phyloP scores from a whole-genome alignment of 2,329 filamentous ascomycete species.

The Emericellopsis cladophorae region DNA sequence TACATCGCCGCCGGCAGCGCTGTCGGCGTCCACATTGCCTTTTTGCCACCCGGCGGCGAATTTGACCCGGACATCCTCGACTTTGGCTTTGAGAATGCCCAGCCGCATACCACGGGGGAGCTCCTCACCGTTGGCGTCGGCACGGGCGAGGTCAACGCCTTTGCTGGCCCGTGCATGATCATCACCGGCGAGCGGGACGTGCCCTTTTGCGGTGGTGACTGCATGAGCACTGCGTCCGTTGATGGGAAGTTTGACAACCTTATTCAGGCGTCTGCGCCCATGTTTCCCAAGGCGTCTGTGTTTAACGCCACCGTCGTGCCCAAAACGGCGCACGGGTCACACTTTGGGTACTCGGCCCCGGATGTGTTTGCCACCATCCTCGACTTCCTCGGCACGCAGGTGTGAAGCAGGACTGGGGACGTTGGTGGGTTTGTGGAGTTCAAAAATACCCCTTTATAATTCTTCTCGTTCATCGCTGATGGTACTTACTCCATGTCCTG shows the following conservation, averaged over 20 bases:
- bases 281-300: slow-evolving; percentile 28
- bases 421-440: background rate
- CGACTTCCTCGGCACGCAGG: slow-evolving; percentile 17
- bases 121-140: slow-evolving; percentile 38
- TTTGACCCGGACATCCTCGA: slow-evolving; percentile 42
- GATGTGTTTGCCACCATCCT: slow-evolving; percentile 21
- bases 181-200: slow-evolving; percentile 42
- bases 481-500: too few species aligned
- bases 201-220: slow-evolving; percentile 52
- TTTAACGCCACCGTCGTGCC: slow-evolving; percentile 44
- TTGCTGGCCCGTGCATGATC: slow-evolving; percentile 42
- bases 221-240: slow-evolving; percentile 27
- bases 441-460: too few species aligned
- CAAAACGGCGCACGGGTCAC: slow-evolving; percentile 36
- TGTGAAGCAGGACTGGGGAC: too few species aligned
- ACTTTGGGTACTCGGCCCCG: slow-evolving; percentile 24
- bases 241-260: slow-evolving; percentile 22
- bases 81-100: slow-evolving; percentile 29
- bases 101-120: slow-evolving; percentile 46
- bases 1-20: slow-evolving; percentile 37
- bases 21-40: slow-evolving; percentile 36
- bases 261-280: slow-evolving; percentile 24
- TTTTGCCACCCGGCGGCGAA: slow-evolving; percentile 31
- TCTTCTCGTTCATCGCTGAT: too few species aligned
- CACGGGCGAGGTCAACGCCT: slow-evolving; percentile 39